Percentiles rank a stretch among this genome's conserved stretches.
phyloP scores from a whole-genome alignment of 306 rosid species.

The Sechiopsis laciniata region DNA sequence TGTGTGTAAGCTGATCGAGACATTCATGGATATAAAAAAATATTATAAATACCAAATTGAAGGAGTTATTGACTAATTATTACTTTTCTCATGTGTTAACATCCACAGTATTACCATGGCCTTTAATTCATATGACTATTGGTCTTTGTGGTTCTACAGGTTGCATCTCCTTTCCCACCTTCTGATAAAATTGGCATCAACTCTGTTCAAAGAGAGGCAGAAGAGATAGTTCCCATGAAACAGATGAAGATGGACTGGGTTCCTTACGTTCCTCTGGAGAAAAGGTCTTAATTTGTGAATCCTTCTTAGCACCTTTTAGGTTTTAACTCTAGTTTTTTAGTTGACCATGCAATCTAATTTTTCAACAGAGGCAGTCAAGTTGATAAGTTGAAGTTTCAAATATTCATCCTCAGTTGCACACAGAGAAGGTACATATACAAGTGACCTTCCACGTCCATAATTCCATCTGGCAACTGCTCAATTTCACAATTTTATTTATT shows the following conservation, averaged over 20 bases:
- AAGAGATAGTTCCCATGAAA: slow-evolving; percentile 89
- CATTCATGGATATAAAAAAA: no score
- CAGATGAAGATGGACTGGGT: slow-evolving; percentile 99
- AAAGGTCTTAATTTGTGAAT: slow-evolving; percentile 19
- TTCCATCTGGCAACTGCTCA: background rate
- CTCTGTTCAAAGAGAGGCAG: slow-evolving; percentile 86
- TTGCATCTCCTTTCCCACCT: slow-evolving; percentile 83
- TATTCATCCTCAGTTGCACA: slow-evolving; percentile 77
- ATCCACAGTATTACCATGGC: background rate
- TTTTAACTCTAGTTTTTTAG: background rate
- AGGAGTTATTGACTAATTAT: background rate
- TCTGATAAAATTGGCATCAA: slow-evolving; percentile 81
- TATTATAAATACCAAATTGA: background rate
- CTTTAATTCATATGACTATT: background rate
- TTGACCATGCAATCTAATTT: slow-evolving; percentile 21
- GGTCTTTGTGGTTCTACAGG: slow-evolving; percentile 28
- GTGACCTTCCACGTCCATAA: background rate
- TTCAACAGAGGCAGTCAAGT: slow-evolving; percentile 61
- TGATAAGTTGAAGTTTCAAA: slow-evolving; percentile 53
- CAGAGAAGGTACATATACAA: slow-evolving; percentile 60
- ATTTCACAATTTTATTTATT: background rate
- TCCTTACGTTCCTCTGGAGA: slow-evolving; percentile 73
- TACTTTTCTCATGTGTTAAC: background rate
- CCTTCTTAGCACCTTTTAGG: background rate
- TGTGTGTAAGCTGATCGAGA: no score